Evolutionary conservation across 805 yeast species (phyloP), one percentile per base, ranked within the genome.

Genomic region (Trichomonascus vanleenenianus): DNA sequence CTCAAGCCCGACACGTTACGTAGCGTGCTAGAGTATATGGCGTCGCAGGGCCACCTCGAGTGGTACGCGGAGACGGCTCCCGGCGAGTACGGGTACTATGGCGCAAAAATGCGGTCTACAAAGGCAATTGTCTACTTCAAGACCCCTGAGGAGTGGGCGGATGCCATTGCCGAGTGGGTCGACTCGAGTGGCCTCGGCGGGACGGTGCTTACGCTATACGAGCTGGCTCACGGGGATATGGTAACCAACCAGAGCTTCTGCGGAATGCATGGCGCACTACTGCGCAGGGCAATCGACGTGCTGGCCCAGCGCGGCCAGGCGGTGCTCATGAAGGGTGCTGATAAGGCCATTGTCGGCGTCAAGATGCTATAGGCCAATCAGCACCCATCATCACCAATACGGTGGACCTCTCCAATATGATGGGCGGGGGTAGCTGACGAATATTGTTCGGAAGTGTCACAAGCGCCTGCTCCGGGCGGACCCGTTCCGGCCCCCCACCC

Each of bases 161-260:
- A 77, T 41, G 56, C 70, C 53, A 56, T 89, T 42, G 58, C 77
- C 59, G 83, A 80, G 58, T 76, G 85, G 89, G 65, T 78, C n/a
- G 89, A 84, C 44, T 66, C 70, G 16, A 76, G 91, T 0, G 96
- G 96, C 0, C 95, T 87, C 57, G 67, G 73, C 44, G 85, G 85
- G 4, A 70, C 82, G 1, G 82, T 91, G 1, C 65, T 91, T 43
- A 91, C 97, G 0, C 62, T 88, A 12, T 88, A 85, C 61, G 97
- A 91, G 63, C 61, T 91, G 32, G 69, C 81, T 0, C 75, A 77
- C 47, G 82, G 85, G 44, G 91, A 83, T 39, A 62, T 75, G 44
- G 74, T 77, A 1, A 47, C 60, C 1, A 68, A 72, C 3, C 78
- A 79, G 56, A 82, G 75, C 38, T 80, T 89, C 54, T 71, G 72